Evolutionary conservation across 2,329 filamentous ascomycete genomes (phyloP).

Genomic region (Fusarium nanum): DNA sequence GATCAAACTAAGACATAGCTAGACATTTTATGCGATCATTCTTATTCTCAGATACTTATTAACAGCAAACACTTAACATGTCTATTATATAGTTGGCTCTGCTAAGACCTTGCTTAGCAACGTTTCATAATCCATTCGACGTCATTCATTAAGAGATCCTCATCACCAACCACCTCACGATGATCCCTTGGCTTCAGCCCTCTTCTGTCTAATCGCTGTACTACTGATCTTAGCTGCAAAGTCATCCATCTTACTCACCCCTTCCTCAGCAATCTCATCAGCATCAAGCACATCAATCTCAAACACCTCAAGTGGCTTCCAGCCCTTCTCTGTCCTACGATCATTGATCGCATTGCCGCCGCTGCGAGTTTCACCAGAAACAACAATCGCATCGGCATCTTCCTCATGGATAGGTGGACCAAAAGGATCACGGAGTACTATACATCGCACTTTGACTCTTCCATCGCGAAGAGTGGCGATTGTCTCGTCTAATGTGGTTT

Average conservation of each 20-base stretch:
- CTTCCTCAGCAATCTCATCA: slow-evolving; percentile 49
- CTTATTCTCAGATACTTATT: background rate
- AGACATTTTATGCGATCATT: background rate
- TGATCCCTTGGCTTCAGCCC: slow-evolving; percentile 50
- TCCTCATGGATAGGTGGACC: slow-evolving; percentile 90
- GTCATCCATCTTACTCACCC: slow-evolving; percentile 60
- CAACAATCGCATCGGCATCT: slow-evolving; percentile 81
- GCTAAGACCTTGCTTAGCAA: background rate
- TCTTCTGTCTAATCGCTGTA: slow-evolving; percentile 77
- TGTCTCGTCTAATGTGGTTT: slow-evolving; percentile 45
- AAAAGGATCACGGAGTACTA: slow-evolving; percentile 87
- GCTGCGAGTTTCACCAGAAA: slow-evolving; percentile 87
- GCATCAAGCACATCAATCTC: slow-evolving; percentile 90
- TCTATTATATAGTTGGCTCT: background rate
- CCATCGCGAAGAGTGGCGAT: slow-evolving; percentile 68
- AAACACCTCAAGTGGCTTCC: slow-evolving; percentile 80
- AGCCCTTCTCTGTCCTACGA: slow-evolving; percentile 80
- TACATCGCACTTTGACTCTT: slow-evolving; percentile 76
- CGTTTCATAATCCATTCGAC: background rate
- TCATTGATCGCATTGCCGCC: slow-evolving; percentile 89
- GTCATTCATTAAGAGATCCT: background rate
- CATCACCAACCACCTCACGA: slow-evolving; percentile 1
- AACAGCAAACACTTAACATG: background rate
- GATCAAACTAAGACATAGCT: background rate
- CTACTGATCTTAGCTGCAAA: slow-evolving; percentile 74